Evolutionary conservation across 2,329 filamentous ascomycete genomes (phyloP).

Genomic region (Colletotrichum zoysiae): DNA sequence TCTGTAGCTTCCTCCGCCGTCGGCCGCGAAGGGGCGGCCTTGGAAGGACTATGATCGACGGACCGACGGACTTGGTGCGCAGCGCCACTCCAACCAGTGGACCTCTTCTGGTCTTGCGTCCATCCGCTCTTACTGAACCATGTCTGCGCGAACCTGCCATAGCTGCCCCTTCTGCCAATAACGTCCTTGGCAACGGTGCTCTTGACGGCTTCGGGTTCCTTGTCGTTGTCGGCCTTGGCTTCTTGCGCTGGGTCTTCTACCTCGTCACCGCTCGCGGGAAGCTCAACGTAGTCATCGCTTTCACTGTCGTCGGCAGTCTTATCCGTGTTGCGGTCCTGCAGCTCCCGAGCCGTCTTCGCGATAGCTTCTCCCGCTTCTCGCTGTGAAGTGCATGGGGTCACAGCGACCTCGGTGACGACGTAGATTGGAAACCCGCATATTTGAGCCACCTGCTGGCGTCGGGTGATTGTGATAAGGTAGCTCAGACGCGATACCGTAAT

Average conservation of each 20-base stretch:
- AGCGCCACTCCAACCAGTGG: constrained; percentile 74
- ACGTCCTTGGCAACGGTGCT: constrained; percentile 89
- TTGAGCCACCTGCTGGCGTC: constrained; percentile 88
- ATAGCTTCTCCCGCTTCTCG: constrained; percentile 81
- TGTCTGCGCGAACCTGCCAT: constrained; percentile 87
- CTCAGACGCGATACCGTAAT: constrained; percentile 84
- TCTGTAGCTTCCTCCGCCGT: constrained; percentile 57
- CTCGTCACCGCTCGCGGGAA: constrained; percentile 54
- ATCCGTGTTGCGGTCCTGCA: constrained; percentile 56
- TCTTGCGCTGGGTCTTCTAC: constrained; percentile 57
- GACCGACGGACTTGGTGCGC: constrained; percentile 38
- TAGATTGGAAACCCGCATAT: constrained; percentile 87
- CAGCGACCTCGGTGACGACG: constrained; percentile 86
- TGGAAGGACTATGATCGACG: constrained; percentile 37
- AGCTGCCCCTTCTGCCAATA: constrained; percentile 83
- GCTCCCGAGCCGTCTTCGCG: constrained; percentile 64
- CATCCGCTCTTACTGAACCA: constrained; percentile 93
- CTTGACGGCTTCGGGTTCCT: constrained; percentile 47
- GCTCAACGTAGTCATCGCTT: constrained; percentile 61
- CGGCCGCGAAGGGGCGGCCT: constrained; percentile 45
- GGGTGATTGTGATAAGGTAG: constrained; percentile 89
- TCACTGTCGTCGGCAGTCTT: constrained; percentile 57
- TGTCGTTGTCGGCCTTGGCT: constrained; percentile 49
- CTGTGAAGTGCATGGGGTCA: constrained; percentile 88
- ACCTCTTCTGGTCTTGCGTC: constrained; percentile 77